Evolutionary conservation across 1,284 basidiomycete species (phyloP).

Genomic region (Golubevia pallescens): DNA sequence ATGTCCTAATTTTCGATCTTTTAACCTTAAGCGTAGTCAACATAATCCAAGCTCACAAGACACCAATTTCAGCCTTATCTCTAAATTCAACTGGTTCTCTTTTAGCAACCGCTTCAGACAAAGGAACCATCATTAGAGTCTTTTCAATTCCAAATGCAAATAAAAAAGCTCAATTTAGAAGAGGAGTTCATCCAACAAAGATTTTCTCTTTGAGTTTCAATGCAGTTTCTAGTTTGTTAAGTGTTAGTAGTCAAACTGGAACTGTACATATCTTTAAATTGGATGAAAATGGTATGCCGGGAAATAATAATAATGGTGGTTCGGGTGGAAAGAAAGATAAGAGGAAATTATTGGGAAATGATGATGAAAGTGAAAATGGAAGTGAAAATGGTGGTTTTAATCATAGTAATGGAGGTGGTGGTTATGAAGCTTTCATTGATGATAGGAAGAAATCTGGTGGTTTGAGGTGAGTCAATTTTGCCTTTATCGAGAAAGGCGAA

Average conservation of each 20-base stretch:
- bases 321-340: too few relatives aligned
- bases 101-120: conserved; percentile 91
- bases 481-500: background rate
- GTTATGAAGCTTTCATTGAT: conserved; percentile 65
- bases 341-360: background rate
- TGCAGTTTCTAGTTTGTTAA: conserved; percentile 78
- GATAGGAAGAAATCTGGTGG: conserved; percentile 43
- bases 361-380: conserved; percentile 4
- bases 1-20: conserved; percentile 76
- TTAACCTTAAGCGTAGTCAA: conserved; percentile 88
- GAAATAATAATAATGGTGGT: conserved; percentile 3
- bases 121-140: conserved; percentile 95
- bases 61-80: conserved; percentile 84
- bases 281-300: conserved; percentile 51
- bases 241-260: conserved; percentile 88
- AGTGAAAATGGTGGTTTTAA: too few relatives aligned
- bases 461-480: conserved; percentile 8
- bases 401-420: too few relatives aligned
- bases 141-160: conserved; percentile 89
- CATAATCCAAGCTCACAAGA: conserved; percentile 95
- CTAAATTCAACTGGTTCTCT: conserved; percentile 87
- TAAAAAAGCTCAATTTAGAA: conserved; percentile 90
- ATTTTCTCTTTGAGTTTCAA: conserved; percentile 96
- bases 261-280: conserved; percentile 98
- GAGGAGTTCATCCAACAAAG: conserved; percentile 82